A percentile compares a stretch with the other conserved stretches of the same genome.
Conservation (phyloP, 108 stramenopile species). For the Cyclotella baltica region DNA sequence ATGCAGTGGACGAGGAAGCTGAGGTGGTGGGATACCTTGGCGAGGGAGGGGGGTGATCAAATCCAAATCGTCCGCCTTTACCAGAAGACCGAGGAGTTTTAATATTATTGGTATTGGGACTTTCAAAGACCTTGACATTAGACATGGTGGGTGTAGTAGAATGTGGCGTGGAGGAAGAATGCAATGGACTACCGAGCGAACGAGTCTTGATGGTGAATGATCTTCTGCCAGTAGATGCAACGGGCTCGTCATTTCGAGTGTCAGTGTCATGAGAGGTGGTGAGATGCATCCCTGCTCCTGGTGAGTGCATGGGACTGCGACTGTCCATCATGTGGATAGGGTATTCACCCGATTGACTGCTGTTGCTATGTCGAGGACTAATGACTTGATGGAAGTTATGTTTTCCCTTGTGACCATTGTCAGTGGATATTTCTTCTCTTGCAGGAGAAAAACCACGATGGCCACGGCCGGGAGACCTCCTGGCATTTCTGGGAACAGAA, state of each 20-base stretch:
- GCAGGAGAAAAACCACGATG: not conserved
- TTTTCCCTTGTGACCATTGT: too few species aligned
- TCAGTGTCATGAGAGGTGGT: not conserved
- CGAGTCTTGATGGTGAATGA: not conserved
- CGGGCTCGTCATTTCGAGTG: not conserved
- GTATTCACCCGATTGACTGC: not conserved
- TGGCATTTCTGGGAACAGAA: not conserved
- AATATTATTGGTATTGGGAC: conserved; percentile 25
- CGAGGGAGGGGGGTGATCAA: conserved; percentile 20
- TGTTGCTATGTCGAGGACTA: not conserved
- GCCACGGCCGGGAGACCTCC: not conserved
- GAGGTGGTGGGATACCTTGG: not conserved
- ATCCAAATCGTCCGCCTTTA: conserved; percentile 23
- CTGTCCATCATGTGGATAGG: not conserved
- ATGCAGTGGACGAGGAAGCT: not conserved
- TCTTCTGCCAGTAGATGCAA: not conserved
- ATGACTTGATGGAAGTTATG: not conserved
- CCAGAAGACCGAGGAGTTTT: conserved; percentile 49
- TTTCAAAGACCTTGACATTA: too few species aligned
- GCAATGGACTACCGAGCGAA: conserved; percentile 1
- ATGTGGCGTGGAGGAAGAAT: not conserved
- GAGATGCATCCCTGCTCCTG: not conserved
- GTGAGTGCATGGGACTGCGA: not conserved
- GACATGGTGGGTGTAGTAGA: conserved; percentile 4
- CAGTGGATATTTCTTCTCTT: not conserved